Evolutionary conservation across 306 rosid species (phyloP), one percentile per base, ranked within the genome.

Genomic region (Cucurbita ficifolia): DNA sequence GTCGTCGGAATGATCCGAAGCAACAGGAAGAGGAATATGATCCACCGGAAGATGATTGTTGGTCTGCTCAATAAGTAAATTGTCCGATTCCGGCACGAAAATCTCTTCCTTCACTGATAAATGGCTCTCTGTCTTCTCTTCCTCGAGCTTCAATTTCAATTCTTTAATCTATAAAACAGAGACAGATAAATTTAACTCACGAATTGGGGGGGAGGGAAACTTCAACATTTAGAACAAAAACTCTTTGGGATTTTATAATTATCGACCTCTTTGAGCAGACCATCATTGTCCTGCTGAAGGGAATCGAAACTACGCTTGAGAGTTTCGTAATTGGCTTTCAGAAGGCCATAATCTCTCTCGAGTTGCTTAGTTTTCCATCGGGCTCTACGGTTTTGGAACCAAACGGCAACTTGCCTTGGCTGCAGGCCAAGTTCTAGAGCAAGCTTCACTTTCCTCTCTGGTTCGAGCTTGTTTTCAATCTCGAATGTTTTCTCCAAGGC

Each of bases 361-460:
- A 94, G 81, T 56, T 94, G 97, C 86, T 94, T 94, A 19, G 99
- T 94, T 74, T 94, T 94, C 96, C 97, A 94, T 3, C 99, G 79
- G 16, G 99, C 99, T 6, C 99, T 81, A 19, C 99, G 97, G 86
- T 94, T 94, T 76, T 94, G 99, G 81, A 94, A 94, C 99, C 99
- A 94, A 59, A 94, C 99, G 0, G 99, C 96, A 0, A 94, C 99
- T 79, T 94, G 99, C 29, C 99, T 74, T 0, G 99, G 97, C 56
- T 94, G 99, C 76, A 94, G 80, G 0, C 97, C 97, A 14, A 94
- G 96, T 36, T 94, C 99, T 78, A 84, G 95, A 5, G 99, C 97
- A 0, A 94, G 90, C 84, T 84, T 89, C 64, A 89, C 85, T 54
- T 94, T 94, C 24, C 96, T 82, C 78, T 94, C 99, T 0, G 99